Conservation (phyloP, 805 yeast species). For the Barnettozyma vustinii region DNA sequence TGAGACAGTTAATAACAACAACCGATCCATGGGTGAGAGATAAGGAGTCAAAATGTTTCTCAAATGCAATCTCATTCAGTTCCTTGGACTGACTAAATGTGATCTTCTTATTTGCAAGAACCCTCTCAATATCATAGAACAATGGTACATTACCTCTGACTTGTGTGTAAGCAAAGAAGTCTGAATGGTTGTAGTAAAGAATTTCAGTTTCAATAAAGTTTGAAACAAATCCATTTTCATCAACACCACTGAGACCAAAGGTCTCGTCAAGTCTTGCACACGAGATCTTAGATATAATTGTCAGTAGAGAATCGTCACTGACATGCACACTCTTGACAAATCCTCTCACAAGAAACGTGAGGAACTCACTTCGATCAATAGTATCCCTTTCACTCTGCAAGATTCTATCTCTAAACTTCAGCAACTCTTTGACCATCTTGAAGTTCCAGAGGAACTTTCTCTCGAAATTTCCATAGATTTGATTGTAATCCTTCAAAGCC, state of each 20-base stretch:
- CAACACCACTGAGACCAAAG: slow-evolving; percentile 81
- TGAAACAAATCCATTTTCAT: slow-evolving; percentile 89
- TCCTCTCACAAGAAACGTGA: slow-evolving; percentile 85
- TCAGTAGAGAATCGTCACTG: slow-evolving; percentile 37
- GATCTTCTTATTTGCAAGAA: slow-evolving; percentile 76
- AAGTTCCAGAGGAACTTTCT: slow-evolving; percentile 88
- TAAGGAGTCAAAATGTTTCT: slow-evolving; percentile 69
- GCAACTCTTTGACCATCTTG: slow-evolving; percentile 73
- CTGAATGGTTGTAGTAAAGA: slow-evolving; percentile 45
- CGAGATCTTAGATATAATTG: slow-evolving; percentile 84
- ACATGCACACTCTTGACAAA: slow-evolving; percentile 68
- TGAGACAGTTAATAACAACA: slow-evolving; percentile 71
- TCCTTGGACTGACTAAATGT: slow-evolving; percentile 72
- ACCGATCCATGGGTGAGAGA: slow-evolving; percentile 77
- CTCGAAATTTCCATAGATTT: slow-evolving; percentile 49
- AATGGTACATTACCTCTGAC: slow-evolving; percentile 90
- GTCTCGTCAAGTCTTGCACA: slow-evolving; percentile 81
- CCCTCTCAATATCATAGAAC: slow-evolving; percentile 87
- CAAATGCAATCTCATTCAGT: slow-evolving; percentile 83
- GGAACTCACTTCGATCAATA: slow-evolving; percentile 63
- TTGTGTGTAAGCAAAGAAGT: slow-evolving; percentile 72
- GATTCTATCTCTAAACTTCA: slow-evolving; percentile 64
- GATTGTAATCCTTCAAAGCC: slow-evolving; percentile 28
- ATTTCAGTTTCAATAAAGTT: slow-evolving; percentile 89
- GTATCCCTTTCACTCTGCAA: slow-evolving; percentile 50